Conservation (phyloP, 1,284 basidiomycete species). For the Irpex rosettiformis region DNA sequence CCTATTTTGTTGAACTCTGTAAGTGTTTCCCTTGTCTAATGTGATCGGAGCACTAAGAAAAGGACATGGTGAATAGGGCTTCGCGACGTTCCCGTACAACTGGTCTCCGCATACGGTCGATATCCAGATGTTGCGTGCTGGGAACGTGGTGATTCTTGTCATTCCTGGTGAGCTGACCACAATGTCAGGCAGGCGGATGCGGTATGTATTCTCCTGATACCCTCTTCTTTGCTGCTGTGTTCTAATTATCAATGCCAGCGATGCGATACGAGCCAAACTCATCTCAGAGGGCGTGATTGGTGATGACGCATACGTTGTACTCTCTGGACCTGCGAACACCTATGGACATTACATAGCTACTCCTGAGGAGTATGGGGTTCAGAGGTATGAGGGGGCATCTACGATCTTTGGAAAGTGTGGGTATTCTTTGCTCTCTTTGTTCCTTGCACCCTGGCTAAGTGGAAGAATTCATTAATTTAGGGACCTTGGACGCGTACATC, state of each 20-base stretch:
- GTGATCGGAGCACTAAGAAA: neutral
- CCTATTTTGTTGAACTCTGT: conserved; percentile 75
- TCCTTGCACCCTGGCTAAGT: conserved; percentile 1
- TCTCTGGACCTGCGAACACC: conserved; percentile 79
- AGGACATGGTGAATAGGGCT: conserved; percentile 41
- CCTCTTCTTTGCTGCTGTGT: neutral
- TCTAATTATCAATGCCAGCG: conserved; percentile 32
- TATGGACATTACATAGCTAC: conserved; percentile 79
- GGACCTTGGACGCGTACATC: conserved; percentile 76
- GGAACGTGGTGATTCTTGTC: conserved; percentile 74
- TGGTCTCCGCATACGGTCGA: conserved; percentile 79
- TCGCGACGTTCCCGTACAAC: conserved; percentile 64
- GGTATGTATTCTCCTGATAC: conserved; percentile 23
- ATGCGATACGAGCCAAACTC: conserved; percentile 60
- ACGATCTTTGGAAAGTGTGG: conserved; percentile 76
- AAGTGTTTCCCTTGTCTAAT: conserved; percentile 21
- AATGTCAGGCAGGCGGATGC: conserved; percentile 46
- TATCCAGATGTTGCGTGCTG: conserved; percentile 78
- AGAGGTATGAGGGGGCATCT: conserved; percentile 81
- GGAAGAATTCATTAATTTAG: conserved; percentile 29
- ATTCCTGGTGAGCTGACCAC: conserved; percentile 71
- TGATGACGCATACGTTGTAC: conserved; percentile 66
- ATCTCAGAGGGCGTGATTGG: conserved; percentile 62
- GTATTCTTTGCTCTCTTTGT: conserved; percentile 22
- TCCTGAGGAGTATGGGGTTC: conserved; percentile 70